Evolutionary conservation across 345 rosid species (phyloP).

Genomic region (Hirschfeldia incana): DNA sequence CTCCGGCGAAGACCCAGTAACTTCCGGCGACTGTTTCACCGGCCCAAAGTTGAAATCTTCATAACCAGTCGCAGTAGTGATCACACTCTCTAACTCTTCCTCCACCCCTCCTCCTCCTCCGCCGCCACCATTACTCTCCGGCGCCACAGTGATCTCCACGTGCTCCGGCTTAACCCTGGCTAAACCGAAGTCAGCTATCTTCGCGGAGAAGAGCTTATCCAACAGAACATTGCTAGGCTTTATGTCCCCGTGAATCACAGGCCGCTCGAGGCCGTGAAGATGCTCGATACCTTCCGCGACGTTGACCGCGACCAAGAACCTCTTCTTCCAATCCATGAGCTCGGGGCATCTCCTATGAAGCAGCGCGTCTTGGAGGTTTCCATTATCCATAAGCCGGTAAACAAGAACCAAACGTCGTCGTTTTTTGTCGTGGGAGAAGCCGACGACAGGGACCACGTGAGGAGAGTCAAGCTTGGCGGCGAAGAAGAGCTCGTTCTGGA

Average conservation of each 20-base stretch:
- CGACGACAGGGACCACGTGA: constrained; percentile 63
- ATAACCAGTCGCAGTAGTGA: constrained; percentile 51
- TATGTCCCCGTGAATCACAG: constrained; percentile 88
- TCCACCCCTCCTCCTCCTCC: constrained; percentile 30
- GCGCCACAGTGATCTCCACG: constrained; percentile 27
- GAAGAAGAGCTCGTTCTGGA: constrained; percentile 88
- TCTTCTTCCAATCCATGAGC: constrained; percentile 62
- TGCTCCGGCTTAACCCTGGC: constrained; percentile 67
- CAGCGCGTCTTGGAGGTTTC: constrained; percentile 86
- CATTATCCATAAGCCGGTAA: constrained; percentile 82
- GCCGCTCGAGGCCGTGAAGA: constrained; percentile 72
- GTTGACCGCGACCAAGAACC: constrained; percentile 58
- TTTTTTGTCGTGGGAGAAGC: constrained; percentile 74
- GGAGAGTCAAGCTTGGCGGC: constrained; percentile 71
- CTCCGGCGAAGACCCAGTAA: constrained; percentile 51
- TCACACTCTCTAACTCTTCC: constrained; percentile 68
- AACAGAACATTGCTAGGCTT: constrained; percentile 86
- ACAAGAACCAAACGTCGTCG: constrained; percentile 71
- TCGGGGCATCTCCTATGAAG: constrained; percentile 72
- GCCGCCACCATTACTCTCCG: constrained; percentile 38
- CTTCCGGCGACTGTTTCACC: neutral
- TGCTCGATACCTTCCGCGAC: constrained; percentile 75
- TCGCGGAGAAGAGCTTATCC: constrained; percentile 68
- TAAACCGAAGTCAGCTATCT: constrained; percentile 88
- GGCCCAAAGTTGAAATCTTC: neutral